Evolutionary conservation across 495 filamentous ascomycete species (phyloP).

Genomic region (Penicillium alfredii): DNA sequence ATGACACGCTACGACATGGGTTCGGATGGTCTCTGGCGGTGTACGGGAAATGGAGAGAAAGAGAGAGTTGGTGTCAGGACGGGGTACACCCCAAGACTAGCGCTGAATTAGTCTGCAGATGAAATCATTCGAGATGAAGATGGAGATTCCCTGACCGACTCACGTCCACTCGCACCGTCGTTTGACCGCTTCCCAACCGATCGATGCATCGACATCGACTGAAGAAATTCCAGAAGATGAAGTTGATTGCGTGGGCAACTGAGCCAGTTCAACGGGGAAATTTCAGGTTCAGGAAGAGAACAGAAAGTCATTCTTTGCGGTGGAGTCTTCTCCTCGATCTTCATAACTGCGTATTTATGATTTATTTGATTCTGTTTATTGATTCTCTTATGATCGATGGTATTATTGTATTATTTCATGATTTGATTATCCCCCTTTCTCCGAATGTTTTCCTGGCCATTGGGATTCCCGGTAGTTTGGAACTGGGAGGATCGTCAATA

Average conservation of each 20-base stretch:
- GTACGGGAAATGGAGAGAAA: no score
- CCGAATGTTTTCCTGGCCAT: not conserved
- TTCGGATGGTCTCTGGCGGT: no score
- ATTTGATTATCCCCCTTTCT: slow-evolving; percentile 1
- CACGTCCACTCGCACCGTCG: slow-evolving; percentile 2
- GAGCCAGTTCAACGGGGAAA: slow-evolving; percentile 1
- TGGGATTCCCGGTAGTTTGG: slow-evolving; percentile 2
- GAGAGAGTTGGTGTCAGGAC: no score
- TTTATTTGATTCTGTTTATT: no score
- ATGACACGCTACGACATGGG: no score
- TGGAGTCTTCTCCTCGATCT: slow-evolving; percentile 4
- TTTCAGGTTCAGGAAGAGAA: not conserved
- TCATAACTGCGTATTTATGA: no score
- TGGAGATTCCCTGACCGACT: slow-evolving; percentile 10
- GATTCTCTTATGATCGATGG: no score
- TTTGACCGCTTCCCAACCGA: slow-evolving; percentile 21
- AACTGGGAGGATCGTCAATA: no score
- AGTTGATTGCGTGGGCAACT: no score
- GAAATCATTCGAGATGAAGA: slow-evolving; percentile 7
- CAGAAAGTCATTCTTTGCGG: not conserved
- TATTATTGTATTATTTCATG: not conserved
- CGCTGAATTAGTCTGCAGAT: slow-evolving; percentile 7
- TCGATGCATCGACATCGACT: slow-evolving; percentile 11
- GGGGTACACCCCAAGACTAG: no score
- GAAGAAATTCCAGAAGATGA: no score